Conservation (phyloP, 768 basidiomycete genomes). For the Daedaleopsis nitida region DNA sequence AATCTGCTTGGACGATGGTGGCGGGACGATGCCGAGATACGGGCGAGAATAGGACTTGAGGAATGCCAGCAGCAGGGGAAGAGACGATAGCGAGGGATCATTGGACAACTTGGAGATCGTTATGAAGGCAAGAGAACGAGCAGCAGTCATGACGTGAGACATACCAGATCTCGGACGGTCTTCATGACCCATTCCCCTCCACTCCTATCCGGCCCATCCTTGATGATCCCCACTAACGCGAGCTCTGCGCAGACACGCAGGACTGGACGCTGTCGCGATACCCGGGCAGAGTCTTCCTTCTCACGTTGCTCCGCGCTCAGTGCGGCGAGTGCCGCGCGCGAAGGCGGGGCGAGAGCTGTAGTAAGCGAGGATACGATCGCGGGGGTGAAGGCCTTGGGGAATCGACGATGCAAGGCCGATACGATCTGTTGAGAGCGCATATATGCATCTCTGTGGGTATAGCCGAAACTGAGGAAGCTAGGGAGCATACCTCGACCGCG, state of each 20-base stretch:
- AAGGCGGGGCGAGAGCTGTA: constrained; percentile 58
- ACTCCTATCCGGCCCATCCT: constrained; percentile 67
- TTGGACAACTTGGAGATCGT: constrained; percentile 66
- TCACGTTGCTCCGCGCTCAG: constrained; percentile 81
- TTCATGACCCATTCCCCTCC: constrained; percentile 93
- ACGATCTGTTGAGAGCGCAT: constrained; percentile 60
- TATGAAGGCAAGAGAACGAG: constrained; percentile 4
- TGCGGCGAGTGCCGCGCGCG: constrained; percentile 54
- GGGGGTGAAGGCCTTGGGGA: constrained; percentile 78
- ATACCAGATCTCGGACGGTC: constrained; percentile 78
- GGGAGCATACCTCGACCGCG: constrained; percentile 79
- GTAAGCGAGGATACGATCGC: constrained; percentile 63
- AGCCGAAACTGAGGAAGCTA: not conserved
- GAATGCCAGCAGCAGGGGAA: constrained; percentile 90
- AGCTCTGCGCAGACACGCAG: constrained; percentile 89
- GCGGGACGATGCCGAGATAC: constrained; percentile 77
- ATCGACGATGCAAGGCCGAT: constrained; percentile 85
- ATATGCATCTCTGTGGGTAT: constrained; percentile 2
- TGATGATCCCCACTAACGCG: constrained; percentile 83
- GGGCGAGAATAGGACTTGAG: constrained; percentile 90
- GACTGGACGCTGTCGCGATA: constrained; percentile 81
- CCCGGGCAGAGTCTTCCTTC: constrained; percentile 83
- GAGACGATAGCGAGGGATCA: constrained; percentile 82
- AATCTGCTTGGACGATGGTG: constrained; percentile 57
- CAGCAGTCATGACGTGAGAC: constrained; percentile 28